Conservation (phyloP, 345 rosid genomes). For the Ricinus communis region DNA sequence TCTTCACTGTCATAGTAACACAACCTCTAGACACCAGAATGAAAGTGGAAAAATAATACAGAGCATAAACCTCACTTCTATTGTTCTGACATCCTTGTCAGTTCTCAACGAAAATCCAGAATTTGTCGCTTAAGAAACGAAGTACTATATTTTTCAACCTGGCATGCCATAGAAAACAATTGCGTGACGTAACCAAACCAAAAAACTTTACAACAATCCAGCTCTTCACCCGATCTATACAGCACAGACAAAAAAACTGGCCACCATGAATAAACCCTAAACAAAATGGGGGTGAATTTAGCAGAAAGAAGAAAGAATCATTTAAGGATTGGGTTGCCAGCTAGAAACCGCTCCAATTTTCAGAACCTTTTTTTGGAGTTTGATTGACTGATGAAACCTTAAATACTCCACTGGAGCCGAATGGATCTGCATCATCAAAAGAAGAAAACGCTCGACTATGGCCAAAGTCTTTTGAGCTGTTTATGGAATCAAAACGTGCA, state of each 20-base stretch:
- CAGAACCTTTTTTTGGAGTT: slow-evolving; percentile 60
- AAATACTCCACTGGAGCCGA: slow-evolving; percentile 86
- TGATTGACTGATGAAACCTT: slow-evolving; percentile 69
- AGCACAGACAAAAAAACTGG: slow-evolving; percentile 1
- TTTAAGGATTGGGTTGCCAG: neutral
- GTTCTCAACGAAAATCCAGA: neutral
- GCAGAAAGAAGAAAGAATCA: neutral
- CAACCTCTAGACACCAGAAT: neutral
- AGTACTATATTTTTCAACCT: slow-evolving; percentile 5
- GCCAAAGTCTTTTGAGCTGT: slow-evolving; percentile 35
- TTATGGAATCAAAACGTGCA: slow-evolving; percentile 68
- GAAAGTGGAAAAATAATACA: neutral
- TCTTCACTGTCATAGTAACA: too few species aligned
- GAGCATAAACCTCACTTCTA: neutral
- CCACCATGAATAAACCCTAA: slow-evolving; percentile 9
- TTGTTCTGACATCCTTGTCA: neutral
- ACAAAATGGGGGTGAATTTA: neutral
- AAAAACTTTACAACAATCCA: slow-evolving; percentile 38
- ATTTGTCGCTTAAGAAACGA: slow-evolving; percentile 4
- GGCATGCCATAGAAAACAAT: slow-evolving; percentile 18
- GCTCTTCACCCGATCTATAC: slow-evolving; percentile 35
- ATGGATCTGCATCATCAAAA: slow-evolving; percentile 83
- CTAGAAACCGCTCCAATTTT: slow-evolving; percentile 68
- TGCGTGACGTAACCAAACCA: slow-evolving; percentile 13
- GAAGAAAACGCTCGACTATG: slow-evolving; percentile 57